Evolutionary conservation across 1,284 basidiomycete species (phyloP).

Genomic region (Inonotus hispidus): DNA sequence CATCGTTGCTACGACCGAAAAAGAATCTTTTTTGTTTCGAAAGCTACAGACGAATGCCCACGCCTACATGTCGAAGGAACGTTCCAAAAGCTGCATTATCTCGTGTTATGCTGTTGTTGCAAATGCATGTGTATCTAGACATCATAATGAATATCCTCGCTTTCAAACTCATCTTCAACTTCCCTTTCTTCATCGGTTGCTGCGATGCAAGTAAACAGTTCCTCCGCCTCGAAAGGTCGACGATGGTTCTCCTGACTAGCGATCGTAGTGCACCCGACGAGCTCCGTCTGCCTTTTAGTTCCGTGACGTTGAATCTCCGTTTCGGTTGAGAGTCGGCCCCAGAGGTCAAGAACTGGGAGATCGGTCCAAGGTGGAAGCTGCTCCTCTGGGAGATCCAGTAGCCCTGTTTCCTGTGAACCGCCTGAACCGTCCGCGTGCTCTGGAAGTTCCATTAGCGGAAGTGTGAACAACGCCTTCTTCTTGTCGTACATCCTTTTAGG

Average conservation of each 20-base stretch:
- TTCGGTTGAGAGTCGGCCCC: slow-evolving; percentile 48
- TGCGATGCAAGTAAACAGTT: slow-evolving; percentile 15
- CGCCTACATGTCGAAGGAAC: background rate
- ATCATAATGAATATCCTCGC: slow-evolving; percentile 13
- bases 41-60: background rate
- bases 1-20: background rate
- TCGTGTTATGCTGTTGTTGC: slow-evolving; percentile 3
- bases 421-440: slow-evolving; percentile 17
- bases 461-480: slow-evolving; percentile 57
- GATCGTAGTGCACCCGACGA: slow-evolving; percentile 21
- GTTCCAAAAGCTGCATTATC: slow-evolving; percentile 4
- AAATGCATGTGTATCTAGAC: slow-evolving; percentile 16
- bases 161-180: slow-evolving; percentile 10
- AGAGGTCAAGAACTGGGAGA: slow-evolving; percentile 67
- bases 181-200: background rate
- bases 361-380: slow-evolving; percentile 46
- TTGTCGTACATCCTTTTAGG: slow-evolving; percentile 44
- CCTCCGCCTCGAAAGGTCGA: slow-evolving; percentile 10
- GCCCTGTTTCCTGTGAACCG: slow-evolving; percentile 25
- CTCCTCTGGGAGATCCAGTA: slow-evolving; percentile 54
- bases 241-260: slow-evolving; percentile 2
- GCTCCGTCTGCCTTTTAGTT: slow-evolving; percentile 23
- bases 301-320: slow-evolving; percentile 39
- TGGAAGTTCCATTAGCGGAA: slow-evolving; percentile 59
- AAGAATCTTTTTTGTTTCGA: background rate